phyloP scores from a whole-genome alignment of 2,329 filamentous ascomycete genomes.

The Fusarium paranaense region DNA sequence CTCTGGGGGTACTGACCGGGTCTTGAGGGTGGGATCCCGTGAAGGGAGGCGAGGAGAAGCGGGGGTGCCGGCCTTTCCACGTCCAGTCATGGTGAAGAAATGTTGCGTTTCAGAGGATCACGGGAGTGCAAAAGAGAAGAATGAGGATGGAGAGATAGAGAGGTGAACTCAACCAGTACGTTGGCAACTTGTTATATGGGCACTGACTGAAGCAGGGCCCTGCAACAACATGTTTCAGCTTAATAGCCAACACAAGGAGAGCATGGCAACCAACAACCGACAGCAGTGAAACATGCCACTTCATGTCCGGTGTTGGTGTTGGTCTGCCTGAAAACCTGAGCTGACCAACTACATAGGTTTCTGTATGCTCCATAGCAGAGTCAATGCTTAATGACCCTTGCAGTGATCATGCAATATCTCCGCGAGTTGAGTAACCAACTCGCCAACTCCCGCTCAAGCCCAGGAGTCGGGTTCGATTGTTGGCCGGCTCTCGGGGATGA shows the following conservation, averaged over 20 bases:
- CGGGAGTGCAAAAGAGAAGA: not conserved
- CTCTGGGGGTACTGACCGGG: slow-evolving; percentile 7
- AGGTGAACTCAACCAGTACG: not conserved
- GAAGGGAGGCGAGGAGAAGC: not conserved
- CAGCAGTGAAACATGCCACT: not conserved
- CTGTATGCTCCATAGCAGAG: not conserved
- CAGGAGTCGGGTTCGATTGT: not conserved
- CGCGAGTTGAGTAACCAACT: not conserved
- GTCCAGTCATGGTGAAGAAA: slow-evolving; percentile 1
- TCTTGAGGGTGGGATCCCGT: slow-evolving; percentile 13
- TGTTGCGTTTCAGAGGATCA: not conserved
- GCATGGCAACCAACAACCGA: not conserved
- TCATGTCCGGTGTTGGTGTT: not conserved
- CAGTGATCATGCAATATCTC: not conserved
- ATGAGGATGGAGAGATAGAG: not conserved
- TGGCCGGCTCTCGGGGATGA: not conserved
- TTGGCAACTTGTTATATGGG: not conserved
- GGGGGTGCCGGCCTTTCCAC: not conserved
- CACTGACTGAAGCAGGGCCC: not conserved
- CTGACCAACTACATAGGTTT: not conserved
- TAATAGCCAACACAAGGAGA: not conserved
- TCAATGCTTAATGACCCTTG: not conserved
- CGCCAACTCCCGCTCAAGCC: not conserved
- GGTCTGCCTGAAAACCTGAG: not conserved
- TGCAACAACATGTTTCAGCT: not conserved